Conservation (phyloP, 2,329 filamentous ascomycete genomes). For the Cercospora sesami region DNA sequence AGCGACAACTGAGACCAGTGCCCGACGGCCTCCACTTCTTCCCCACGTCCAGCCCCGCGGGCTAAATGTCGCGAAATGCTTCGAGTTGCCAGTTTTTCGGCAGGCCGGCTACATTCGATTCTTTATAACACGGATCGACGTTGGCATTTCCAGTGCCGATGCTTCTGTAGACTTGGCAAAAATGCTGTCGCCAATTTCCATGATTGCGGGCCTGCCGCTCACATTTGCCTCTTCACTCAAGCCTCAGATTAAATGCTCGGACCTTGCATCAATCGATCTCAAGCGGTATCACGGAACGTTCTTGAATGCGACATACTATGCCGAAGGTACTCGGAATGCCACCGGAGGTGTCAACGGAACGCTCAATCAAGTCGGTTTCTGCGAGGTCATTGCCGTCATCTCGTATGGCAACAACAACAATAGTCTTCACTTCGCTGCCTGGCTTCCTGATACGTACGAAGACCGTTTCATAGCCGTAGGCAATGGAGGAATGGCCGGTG, state of each 20-base stretch:
- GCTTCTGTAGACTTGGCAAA: background rate
- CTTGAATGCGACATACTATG: constrained; percentile 28
- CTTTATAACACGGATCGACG: background rate
- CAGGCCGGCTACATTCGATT: background rate
- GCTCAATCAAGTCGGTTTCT: constrained; percentile 30
- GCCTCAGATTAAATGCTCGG: background rate
- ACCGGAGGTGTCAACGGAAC: constrained; percentile 25
- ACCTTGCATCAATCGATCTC: background rate
- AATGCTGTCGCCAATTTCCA: background rate
- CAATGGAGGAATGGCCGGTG: constrained; percentile 36
- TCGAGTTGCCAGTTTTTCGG: background rate
- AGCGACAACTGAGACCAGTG: background rate
- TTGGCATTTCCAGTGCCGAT: background rate
- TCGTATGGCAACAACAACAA: constrained; percentile 31
- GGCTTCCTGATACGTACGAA: constrained; percentile 33
- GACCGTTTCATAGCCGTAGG: constrained; percentile 35
- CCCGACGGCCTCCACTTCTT: background rate
- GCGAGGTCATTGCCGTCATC: constrained; percentile 30
- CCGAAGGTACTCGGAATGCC: constrained; percentile 19
- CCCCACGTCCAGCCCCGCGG: background rate
- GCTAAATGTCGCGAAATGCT: background rate
- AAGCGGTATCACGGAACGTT: constrained; percentile 21
- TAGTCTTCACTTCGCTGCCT: constrained; percentile 30
- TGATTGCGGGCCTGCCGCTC: background rate
- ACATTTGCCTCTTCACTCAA: background rate